Evolutionary conservation across 1,139 yeast species (phyloP), one percentile per base, ranked within the genome.

Genomic region (Hemisphaericaspora xylanilytica): DNA sequence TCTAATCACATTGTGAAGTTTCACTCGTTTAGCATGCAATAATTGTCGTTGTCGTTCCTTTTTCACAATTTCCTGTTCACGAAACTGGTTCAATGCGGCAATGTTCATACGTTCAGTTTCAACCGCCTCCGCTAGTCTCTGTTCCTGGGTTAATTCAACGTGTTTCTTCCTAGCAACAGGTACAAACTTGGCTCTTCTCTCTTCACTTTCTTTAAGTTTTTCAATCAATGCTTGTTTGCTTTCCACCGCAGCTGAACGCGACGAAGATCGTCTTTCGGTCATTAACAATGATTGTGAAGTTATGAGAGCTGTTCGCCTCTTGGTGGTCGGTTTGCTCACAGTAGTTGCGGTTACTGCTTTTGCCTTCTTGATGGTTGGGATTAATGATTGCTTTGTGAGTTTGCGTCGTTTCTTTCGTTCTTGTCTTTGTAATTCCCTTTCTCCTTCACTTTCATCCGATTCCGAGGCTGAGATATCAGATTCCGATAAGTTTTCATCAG

Each of bases 11-110:
- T 83, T 73, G 1, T 64, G 67, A 47, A 86, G 63, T 46, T 77
- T 80, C 25, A 69, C 67, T 43, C 90, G 75, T 49, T 74, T 78
- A 56, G 85, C 83, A 43, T 79, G 70, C 59, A 86, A 76, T 44
- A 85, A 66, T 31, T 84, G 88, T 42, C 90, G 67, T 54, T 90
- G 90, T 39, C 76, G 75, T 57, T 83, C 83, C 58, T 87, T 88
- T 53, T 87, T 84, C 33, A 80, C 83, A 33, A 85, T 70, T 58
- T 92, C 98, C 56, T 87, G 92, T 51, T 90, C 94, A 51, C 83
- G 78, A 53, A 86, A 90, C 52, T 75, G 71, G 45, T 85, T 80
- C 47, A 92, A 68, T 3, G 97, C 85, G 22, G 78, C 69, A 4
- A 80, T 65, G 58, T 94, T 92, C 36, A 76, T 74, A 54, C 76